Evolutionary conservation across 2,329 filamentous ascomycete species (phyloP).

Genomic region (Fusarium sp.): DNA sequence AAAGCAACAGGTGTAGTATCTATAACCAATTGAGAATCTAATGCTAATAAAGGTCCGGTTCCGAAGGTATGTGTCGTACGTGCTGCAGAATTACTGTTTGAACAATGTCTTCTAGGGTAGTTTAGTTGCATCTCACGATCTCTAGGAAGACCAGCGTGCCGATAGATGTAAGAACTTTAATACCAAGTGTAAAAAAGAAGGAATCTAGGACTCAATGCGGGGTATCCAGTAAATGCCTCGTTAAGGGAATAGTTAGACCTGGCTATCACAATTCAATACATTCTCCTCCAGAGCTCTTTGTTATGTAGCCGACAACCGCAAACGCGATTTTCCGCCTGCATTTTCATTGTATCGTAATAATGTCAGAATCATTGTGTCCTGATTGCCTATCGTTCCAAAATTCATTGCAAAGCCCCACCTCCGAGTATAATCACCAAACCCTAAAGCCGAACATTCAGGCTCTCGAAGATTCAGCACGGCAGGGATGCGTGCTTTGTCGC

Average conservation of each 20-base stretch:
- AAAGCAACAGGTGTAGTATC: fast-evolving
- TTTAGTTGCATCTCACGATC: fast-evolving
- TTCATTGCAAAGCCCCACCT: background rate
- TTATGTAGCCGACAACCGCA: no score
- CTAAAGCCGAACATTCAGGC: background rate
- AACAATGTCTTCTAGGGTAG: background rate
- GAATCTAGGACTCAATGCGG: background rate
- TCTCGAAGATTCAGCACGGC: background rate
- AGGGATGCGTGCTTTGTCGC: background rate
- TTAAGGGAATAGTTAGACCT: background rate
- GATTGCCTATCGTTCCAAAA: background rate
- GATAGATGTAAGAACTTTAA: background rate
- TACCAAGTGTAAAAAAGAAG: background rate
- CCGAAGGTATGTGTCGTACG: fast-evolving
- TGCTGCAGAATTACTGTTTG: fast-evolving
- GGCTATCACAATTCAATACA: background rate
- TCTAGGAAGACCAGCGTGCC: fast-evolving
- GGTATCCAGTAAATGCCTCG: background rate
- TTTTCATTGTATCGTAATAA: no score
- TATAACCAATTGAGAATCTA: fast-evolving
- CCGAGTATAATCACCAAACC: fast-evolving
- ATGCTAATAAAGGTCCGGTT: fast-evolving
- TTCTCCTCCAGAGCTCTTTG: no score
- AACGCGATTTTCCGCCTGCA: no score
- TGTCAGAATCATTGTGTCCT: background rate